Base-by-base conservation (phyloP, 192 early-diverging fungal genomes). In the Entrophospora sp. region DNA sequence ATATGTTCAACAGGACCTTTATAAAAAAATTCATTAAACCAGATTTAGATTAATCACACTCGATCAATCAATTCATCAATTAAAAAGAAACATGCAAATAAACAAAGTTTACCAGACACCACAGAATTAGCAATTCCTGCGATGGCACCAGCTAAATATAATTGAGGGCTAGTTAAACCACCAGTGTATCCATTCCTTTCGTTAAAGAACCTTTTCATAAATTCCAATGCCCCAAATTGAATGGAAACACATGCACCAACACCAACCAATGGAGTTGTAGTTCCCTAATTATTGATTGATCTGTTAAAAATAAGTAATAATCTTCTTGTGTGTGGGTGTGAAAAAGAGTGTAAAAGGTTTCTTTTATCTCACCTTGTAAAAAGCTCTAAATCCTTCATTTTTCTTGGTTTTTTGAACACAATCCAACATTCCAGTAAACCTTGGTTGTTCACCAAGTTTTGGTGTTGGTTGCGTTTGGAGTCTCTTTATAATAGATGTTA, bases 211-310 rank as follows among this genome's bases (percentile, higher is more conserved):
- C 96, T 86, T 80, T 98, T 96, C 76, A 88, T 87, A 51, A 84
- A 81, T 77, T 95, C 89, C 36, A 96, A 76, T 40, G 87, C 91
- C 32, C 87, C 78, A 71, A 98, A 98, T 79, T 98, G 96, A 71
- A 98, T 91, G n/a, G 93, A 94, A 5, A 98, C 96, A 71, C 94
- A 96, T 12, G 91, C 87, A 38, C 96, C 96, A 43, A 94, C 87
- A 45, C 96, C 96, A 5, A 98, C 78, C 25, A 98, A 81, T 0
- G 96, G 96, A 16, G 92, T 96, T 28, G 89, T 83, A 20, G 96
- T 95, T 25, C 96, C 96, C 74, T 77, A 61, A 28, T 16, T 28
- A 53, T 44, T 22, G 20, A 20, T 6, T 20, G 6, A 40, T 36
- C 4, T 30, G 8, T 25, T 22, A 24, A 49, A 22, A 24, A 25